Percentiles rank a stretch among this genome's conserved stretches.
Conservation (phyloP, 371 early-diverging fungal species). For the Mucor velutinosus region DNA sequence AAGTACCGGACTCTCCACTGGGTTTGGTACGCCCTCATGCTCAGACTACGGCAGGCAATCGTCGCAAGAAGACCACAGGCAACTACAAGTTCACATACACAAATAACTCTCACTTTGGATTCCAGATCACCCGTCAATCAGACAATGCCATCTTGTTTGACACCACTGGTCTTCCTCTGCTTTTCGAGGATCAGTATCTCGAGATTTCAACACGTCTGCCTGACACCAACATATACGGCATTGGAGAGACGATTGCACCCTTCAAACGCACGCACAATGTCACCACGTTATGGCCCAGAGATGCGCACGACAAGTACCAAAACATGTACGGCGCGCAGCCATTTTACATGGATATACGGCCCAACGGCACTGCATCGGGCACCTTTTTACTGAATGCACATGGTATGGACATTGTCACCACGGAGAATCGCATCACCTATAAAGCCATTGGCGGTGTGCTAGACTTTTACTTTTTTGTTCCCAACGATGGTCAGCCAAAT, state of each 20-base stretch:
- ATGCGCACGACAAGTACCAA: slow-evolving; percentile 49
- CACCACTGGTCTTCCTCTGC: slow-evolving; percentile 52
- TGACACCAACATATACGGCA: slow-evolving; percentile 65
- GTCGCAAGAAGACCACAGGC: slow-evolving; percentile 7
- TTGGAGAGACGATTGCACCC: slow-evolving; percentile 60
- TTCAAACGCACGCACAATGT: slow-evolving; percentile 49
- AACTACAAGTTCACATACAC: slow-evolving; percentile 47
- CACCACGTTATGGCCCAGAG: slow-evolving; percentile 58
- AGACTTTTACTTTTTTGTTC: slow-evolving; percentile 65
- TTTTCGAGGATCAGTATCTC: slow-evolving; percentile 71
- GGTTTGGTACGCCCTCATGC: slow-evolving; percentile 26
- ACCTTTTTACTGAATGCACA: slow-evolving; percentile 62
- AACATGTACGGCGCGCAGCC: slow-evolving; percentile 78
- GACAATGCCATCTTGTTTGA: slow-evolving; percentile 57
- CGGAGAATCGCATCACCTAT: slow-evolving; percentile 55
- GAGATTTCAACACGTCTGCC: slow-evolving; percentile 57
- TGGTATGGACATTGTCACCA: slow-evolving; percentile 73
- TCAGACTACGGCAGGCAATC: background rate
- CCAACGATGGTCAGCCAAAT: slow-evolving; percentile 45
- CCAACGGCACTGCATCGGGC: slow-evolving; percentile 56
- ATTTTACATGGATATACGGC: slow-evolving; percentile 67
- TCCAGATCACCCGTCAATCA: slow-evolving; percentile 51
- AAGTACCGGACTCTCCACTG: slow-evolving; percentile 56
- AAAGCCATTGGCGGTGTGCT: slow-evolving; percentile 68
- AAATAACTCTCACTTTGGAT: slow-evolving; percentile 50